Base-by-base conservation (phyloP, 805 yeast species). In the Hyphopichia homilentoma region DNA sequence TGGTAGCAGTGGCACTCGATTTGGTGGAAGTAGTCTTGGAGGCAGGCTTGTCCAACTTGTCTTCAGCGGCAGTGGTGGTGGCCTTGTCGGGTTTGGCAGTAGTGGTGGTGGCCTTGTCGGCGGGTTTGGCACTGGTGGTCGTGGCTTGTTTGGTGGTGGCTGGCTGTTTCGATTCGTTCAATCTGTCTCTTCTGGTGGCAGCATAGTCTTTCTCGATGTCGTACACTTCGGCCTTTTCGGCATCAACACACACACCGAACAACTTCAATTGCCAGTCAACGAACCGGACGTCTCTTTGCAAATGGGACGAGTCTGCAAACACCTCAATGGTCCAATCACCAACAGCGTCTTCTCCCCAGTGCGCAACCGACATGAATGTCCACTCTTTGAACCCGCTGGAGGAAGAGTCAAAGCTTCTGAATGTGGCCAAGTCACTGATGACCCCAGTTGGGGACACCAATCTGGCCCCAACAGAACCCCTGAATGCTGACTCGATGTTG, bases 351-450 rank as follows among this genome's bases (percentile, higher is more conserved):
- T 82, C 89, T 24, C 96, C 96, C 97, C 97, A 93, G 55, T 93
- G 97, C 1, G 95, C 97, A n/a, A 93, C 97, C 7, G 90, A 75
- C 86, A 89, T 86, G 52, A 93, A 93, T 1, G 85, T 84, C 98
- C 98, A 93, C 44, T 83, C 69, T 4, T 53, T 46, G 43, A 86
- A 83, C 0, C 96, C 95, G 1, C 53, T 64, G 2, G 45, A 40
- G 5, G 78, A 67, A 6, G 36, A 42, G 56, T 93, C 98, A 13
- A 59, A 44, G 5, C 59, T 60, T 45, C 98, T 73, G 13, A 69
- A 68, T 16, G 79, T 73, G 0, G 93, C 96, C 39, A 93, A 68
- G 27, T 77, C 74, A 13, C 96, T 86, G 6, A 63, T 63, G 19
- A 84, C 68, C 1, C 95, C 95, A 20, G 57, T 48, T 4, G 98